Conservation (phyloP, 2,329 filamentous ascomycete species). For the Fusarium sambucinum region DNA sequence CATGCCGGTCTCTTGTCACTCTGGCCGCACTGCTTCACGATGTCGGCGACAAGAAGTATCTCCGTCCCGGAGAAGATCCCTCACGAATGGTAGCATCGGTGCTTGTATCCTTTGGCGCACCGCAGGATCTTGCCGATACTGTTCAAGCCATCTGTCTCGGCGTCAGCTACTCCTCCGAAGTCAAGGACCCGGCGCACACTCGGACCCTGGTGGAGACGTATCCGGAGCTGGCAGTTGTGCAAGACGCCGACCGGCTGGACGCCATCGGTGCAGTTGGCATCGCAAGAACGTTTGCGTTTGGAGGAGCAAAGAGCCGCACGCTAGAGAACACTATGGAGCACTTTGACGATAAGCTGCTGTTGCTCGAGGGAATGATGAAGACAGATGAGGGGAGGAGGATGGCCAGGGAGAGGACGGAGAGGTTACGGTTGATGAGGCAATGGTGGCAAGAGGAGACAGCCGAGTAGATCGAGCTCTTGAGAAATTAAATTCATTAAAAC, state of each 20-base stretch:
- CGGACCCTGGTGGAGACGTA: constrained; percentile 70
- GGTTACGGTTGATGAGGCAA: constrained; percentile 64
- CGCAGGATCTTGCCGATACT: constrained; percentile 68
- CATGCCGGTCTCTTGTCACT: constrained; percentile 65
- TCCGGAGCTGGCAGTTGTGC: constrained; percentile 78
- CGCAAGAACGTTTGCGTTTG: constrained; percentile 73
- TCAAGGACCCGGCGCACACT: constrained; percentile 71
- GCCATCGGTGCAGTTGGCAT: constrained; percentile 89
- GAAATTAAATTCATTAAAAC: not conserved
- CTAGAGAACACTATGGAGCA: constrained; percentile 78
- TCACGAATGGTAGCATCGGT: constrained; percentile 67
- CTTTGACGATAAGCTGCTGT: constrained; percentile 80
- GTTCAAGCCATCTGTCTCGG: constrained; percentile 80
- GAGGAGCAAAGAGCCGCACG: constrained; percentile 71
- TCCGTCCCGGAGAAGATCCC: constrained; percentile 66
- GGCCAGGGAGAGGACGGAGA: constrained; percentile 65
- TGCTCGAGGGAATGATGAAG: constrained; percentile 74
- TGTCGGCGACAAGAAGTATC: constrained; percentile 88
- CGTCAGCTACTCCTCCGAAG: constrained; percentile 83
- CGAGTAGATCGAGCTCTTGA: constrained; percentile 10
- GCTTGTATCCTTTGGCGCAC: constrained; percentile 68
- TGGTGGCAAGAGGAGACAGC: constrained; percentile 70
- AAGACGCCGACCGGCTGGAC: constrained; percentile 94
- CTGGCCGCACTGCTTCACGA: constrained; percentile 86
- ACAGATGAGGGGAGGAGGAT: constrained; percentile 66